These are phyloP conservation scores for Sechiopsis laciniata DNA, from an alignment of 306 rosid genomes.

Conservation along the genomic window DNA sequence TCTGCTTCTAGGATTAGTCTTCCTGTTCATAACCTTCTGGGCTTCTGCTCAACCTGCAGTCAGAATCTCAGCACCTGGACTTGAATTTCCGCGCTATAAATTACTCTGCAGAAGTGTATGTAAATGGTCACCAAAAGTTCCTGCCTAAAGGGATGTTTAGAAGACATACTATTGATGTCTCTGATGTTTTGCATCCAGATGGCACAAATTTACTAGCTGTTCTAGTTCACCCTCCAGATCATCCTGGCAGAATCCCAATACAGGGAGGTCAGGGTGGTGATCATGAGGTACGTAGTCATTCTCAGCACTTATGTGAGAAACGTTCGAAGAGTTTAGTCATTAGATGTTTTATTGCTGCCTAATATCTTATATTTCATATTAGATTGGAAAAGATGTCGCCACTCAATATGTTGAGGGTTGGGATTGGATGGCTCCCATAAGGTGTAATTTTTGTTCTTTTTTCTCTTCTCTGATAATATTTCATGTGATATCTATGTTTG, in stretches of 20 bases:
- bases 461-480: background rate
- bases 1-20: constrained; percentile 4
- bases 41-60: constrained; percentile 41
- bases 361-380: constrained; percentile 20
- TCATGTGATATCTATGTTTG: constrained; percentile 1
- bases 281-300: constrained; percentile 55
- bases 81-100: constrained; percentile 85
- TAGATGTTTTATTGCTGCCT: constrained; percentile 4
- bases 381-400: constrained; percentile 96
- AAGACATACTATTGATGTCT: constrained; percentile 78
- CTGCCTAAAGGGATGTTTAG: constrained; percentile 90
- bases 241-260: constrained; percentile 79
- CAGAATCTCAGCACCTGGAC: constrained; percentile 57
- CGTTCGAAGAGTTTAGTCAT: background rate
- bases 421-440: constrained; percentile 98
- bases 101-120: constrained; percentile 74
- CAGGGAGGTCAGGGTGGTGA: constrained; percentile 95
- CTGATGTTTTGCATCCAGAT: constrained; percentile 59
- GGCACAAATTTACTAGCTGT: constrained; percentile 79
- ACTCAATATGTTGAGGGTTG: constrained; percentile 93
- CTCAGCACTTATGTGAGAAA: constrained; percentile 4
- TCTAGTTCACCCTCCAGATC: constrained; percentile 95
- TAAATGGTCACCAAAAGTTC: constrained; percentile 62
- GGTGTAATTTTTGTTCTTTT: constrained; percentile 33
- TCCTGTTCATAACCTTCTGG: constrained; percentile 18